Evolutionary conservation across 2,329 filamentous ascomycete genomes (phyloP), one percentile per base, ranked within the genome.

Genomic region (Dothistroma septosporum): DNA sequence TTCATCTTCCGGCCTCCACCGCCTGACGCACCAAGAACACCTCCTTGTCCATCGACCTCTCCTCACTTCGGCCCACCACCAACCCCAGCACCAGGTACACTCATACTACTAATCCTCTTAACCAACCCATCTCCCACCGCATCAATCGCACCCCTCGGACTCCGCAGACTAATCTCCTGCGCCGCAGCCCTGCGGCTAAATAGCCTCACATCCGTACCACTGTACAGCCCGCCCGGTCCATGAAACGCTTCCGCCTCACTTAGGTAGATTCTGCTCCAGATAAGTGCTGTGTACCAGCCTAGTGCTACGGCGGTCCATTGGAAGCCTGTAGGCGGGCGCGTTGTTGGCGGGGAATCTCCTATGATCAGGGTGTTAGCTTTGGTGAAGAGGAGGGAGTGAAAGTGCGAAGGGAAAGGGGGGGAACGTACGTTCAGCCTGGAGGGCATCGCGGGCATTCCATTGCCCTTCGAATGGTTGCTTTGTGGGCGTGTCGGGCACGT

Each of bases 231-330:
- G 33, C 92, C 69, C 32, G 69, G 90, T 1, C 90, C 92, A 32
- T 92, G 92, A 72, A 89, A 92, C 0, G 88, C 85, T 31, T 93
- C 85, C 60, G 92, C 86, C 77, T 99, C 94, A 69, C 87, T 88
- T 31, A 89, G 87, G 74, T 97, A 97, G 57, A 97, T 86, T 68
- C 97, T 90, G 16, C 91, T 88, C 94, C 94, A 99, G 10, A 99
- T 81, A 12, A 97, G 81, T 5, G 91, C 93, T 75, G 97, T 91
- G 74, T 97, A 97, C 94, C 94, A 97, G 53, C 92, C 93, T 55
- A 97, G 68, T 0, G 66, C 66, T 41, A 65, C 56, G 9, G 66
- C 53, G 24, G 64, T 68, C 66, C 66, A 68, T 48, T 61, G 49
- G 57, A 63, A 64, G 22, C 49, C 55, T 46, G 58, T 53, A 4